Base-by-base conservation (phyloP, 1,284 basidiomycete genomes). In the Papiliotrema nemorosa region DNA sequence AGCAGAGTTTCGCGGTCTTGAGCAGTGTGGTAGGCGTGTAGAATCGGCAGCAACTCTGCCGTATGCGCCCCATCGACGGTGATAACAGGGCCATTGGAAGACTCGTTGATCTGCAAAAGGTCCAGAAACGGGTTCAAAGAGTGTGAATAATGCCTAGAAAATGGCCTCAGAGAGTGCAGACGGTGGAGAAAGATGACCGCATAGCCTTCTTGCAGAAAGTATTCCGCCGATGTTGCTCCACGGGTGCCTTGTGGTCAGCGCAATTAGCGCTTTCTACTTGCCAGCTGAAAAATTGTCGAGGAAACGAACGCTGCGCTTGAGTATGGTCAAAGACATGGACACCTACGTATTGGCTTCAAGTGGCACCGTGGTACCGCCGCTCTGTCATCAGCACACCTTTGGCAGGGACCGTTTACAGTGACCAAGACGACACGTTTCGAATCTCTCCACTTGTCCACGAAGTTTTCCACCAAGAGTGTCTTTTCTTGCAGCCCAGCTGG, bases 181-280 rank as follows among this genome's bases (percentile, higher is more conserved):
- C 94, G 81, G 74, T 97, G 92, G 83, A 98, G 87, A 76, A 98
- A 98, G 66, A 98, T 93, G 69, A 98, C 96, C 21, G 93, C 92
- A 77, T 98, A 98, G 56, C 87, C 88, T 2, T 87, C 84, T 4
- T 72, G 82, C 50, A 98, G 81, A 72, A 98, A 97, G 78, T 98
- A 97, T 75, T 98, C 94, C 1, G 94, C 94, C 3, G 93, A 97
- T 0, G 94, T 93, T 26, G 96, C 90, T 33, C 96, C 94, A 69
- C 94, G 82, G 14, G 96, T 98, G 45, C 94, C 89, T 89, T 26
- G 44, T 27, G 44, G 18, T 25, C 13, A 27, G 22, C 14, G 26
- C 5, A 29, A 25, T n/a, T 9, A 25, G n/a, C 21, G 20, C 25
- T 10, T 40, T 18, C 26, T 22, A 70, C 84, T 58, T 48, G 87